A percentile compares a stretch with the other conserved stretches of the same genome.
These are phyloP conservation scores for Porodaedalea pini DNA, from an alignment of 1,284 basidiomycete species.

Conservation along the genomic window DNA sequence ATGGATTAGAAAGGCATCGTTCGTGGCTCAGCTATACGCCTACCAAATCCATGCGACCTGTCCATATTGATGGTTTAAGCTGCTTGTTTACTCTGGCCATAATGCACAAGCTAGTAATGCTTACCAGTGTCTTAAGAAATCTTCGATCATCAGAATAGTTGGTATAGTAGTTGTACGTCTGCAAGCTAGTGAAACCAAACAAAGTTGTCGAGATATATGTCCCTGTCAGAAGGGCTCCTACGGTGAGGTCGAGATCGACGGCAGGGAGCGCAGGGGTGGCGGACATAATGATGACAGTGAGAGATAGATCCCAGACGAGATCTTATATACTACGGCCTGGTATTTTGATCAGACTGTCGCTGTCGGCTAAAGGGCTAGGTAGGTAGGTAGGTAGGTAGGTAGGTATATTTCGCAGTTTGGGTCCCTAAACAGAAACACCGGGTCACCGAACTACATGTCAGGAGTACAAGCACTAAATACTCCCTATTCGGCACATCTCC, in stretches of 20 bases:
- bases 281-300: background rate
- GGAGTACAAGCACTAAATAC: too few species aligned
- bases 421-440: too few species aligned
- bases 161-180: constrained; percentile 7
- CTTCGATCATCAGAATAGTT: background rate
- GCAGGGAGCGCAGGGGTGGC: background rate
- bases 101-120: background rate
- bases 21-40: background rate
- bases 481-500: too few species aligned
- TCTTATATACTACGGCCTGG: too few species aligned
- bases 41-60: constrained; percentile 2
- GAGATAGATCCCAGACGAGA: too few species aligned
- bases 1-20: too few species aligned
- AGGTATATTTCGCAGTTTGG: too few species aligned
- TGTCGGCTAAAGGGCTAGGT: too few species aligned
- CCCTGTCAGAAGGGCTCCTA: background rate
- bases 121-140: background rate
- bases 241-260: background rate
- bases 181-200: background rate
- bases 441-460: too few species aligned
- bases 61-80: background rate
- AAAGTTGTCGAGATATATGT: background rate
- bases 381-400: too few species aligned
- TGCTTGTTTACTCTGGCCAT: background rate
- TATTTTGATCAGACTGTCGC: too few species aligned